A percentile compares a stretch with the other conserved stretches of the same genome.
phyloP scores from a whole-genome alignment of 1,139 yeast species.

The Blastobotrys persicus region DNA sequence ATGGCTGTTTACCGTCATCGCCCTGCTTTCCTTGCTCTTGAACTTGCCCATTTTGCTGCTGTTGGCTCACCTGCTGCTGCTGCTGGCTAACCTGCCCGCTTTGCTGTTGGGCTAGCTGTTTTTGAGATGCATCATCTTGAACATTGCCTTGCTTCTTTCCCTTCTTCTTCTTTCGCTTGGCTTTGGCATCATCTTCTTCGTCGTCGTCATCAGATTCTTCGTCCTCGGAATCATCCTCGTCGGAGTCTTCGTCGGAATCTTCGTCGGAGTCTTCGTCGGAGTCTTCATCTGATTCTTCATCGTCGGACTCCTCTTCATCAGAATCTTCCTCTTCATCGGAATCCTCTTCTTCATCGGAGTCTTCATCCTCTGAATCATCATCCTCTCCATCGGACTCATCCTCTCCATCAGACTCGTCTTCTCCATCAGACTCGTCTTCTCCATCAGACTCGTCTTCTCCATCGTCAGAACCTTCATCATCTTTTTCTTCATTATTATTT shows the following conservation, averaged over 20 bases:
- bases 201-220: slow-evolving; percentile 7
- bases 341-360: neutral
- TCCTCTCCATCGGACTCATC: neutral
- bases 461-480: neutral
- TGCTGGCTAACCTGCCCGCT: neutral
- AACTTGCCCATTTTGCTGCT: neutral
- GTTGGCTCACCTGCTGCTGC: too few species aligned
- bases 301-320: neutral
- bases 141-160: neutral
- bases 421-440: neutral
- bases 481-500: neutral
- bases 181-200: neutral
- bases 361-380: neutral
- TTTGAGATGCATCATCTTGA: neutral
- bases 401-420: neutral
- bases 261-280: neutral
- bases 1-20: slow-evolving; percentile 9
- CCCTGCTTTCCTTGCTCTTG: neutral
- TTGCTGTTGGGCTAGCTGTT: slow-evolving; percentile 7
- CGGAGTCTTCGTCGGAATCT: too few species aligned
- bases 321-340: neutral
- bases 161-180: neutral
- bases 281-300: slow-evolving; percentile 5
- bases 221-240: too few species aligned
- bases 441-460: too few species aligned